Evolutionary conservation across 495 filamentous ascomycete genomes (phyloP).

Genomic region (Penicillium angulare): DNA sequence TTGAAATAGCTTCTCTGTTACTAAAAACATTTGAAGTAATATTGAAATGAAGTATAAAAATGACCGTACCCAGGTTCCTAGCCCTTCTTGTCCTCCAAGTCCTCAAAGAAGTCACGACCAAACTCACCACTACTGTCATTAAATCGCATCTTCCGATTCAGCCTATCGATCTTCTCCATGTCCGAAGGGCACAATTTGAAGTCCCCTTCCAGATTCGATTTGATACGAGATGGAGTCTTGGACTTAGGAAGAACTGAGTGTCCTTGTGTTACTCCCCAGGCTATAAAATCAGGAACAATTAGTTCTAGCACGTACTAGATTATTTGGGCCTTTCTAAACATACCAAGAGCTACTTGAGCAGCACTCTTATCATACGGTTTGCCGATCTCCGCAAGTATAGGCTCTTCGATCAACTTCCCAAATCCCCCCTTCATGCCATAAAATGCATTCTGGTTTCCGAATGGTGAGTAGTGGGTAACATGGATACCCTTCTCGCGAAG

Average conservation of each 20-base stretch:
- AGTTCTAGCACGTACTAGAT: background rate
- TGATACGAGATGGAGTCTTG: conserved; percentile 53
- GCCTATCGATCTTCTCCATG: conserved; percentile 48
- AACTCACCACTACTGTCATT: conserved; percentile 57
- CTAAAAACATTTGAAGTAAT: no score
- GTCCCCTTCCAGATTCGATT: conserved; percentile 55
- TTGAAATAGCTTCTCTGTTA: background rate
- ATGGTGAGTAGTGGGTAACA: conserved; percentile 64
- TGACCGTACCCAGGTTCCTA: background rate
- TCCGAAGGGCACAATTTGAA: conserved; percentile 55
- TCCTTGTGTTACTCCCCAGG: conserved; percentile 65
- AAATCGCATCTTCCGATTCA: conserved; percentile 59
- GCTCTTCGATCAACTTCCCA: conserved; percentile 60
- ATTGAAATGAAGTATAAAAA: no score
- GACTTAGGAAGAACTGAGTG: conserved; percentile 68
- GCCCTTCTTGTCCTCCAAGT: conserved; percentile 58
- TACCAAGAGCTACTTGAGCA: conserved; percentile 60
- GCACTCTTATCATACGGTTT: conserved; percentile 61
- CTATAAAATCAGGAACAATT: conserved; percentile 29
- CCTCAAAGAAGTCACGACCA: conserved; percentile 57
- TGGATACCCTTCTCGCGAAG: conserved; percentile 57
- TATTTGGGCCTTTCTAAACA: conserved; percentile 24
- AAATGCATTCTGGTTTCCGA: conserved; percentile 68
- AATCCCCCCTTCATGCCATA: conserved; percentile 51
- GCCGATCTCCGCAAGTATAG: conserved; percentile 57